Conservation (phyloP, 495 filamentous ascomycete species). For the Penicillium turbatum region DNA sequence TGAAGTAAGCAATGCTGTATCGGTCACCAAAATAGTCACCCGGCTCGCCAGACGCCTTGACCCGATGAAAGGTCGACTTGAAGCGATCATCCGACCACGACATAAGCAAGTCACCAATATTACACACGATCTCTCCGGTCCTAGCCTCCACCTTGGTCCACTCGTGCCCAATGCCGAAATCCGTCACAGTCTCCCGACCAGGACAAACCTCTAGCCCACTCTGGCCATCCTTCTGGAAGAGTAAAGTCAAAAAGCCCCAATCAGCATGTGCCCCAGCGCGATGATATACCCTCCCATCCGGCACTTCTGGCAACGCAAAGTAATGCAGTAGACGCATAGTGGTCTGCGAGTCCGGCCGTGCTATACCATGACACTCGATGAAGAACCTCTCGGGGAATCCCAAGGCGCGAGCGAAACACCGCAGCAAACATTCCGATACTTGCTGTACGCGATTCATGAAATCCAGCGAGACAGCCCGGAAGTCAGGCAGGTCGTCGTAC, state of each 20-base stretch:
- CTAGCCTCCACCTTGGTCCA: constrained; percentile 60
- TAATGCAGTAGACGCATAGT: constrained; percentile 60
- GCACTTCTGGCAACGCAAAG: constrained; percentile 38
- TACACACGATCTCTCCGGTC: constrained; percentile 59
- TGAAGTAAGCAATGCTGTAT: constrained; percentile 65
- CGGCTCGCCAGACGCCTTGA: constrained; percentile 51
- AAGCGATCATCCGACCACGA: constrained; percentile 66
- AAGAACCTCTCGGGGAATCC: constrained; percentile 56
- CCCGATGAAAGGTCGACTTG: constrained; percentile 61
- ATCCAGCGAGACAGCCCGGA: constrained; percentile 34
- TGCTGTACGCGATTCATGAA: constrained; percentile 54
- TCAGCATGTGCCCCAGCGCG: constrained; percentile 63
- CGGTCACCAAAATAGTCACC: constrained; percentile 54
- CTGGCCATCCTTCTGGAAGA: constrained; percentile 62
- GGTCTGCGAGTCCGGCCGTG: constrained; percentile 47
- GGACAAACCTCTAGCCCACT: constrained; percentile 63
- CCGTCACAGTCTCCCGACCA: constrained; percentile 56
- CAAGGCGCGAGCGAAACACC: constrained; percentile 55
- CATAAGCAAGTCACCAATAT: constrained; percentile 67
- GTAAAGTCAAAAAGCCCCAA: constrained; percentile 58
- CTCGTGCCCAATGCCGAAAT: constrained; percentile 54
- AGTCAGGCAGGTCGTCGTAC: constrained; percentile 46
- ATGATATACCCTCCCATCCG: constrained; percentile 48
- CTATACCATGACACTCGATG: constrained; percentile 49
- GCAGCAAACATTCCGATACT: constrained; percentile 54